phyloP scores from a whole-genome alignment of 2,329 filamentous ascomycete genomes.

The Neonectria faginata region DNA sequence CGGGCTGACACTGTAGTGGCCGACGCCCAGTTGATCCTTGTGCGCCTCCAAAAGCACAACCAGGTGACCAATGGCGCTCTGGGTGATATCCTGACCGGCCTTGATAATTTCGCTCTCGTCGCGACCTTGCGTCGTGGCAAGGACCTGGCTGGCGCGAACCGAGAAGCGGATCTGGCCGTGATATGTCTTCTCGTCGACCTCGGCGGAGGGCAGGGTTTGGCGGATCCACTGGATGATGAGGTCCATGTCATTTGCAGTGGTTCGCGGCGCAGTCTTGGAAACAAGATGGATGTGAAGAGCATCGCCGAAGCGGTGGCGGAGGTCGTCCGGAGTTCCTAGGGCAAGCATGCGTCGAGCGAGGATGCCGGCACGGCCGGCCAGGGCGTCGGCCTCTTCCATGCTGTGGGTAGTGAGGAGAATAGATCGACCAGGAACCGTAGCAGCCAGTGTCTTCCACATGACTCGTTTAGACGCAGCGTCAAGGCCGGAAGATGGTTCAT shows the following conservation, averaged over 20 bases:
- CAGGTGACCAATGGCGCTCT: conserved; percentile 73
- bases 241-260: conserved; percentile 74
- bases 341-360: conserved; percentile 89
- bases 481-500: conserved; percentile 89
- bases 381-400: conserved; percentile 94
- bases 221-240: conserved; percentile 74
- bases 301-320: conserved; percentile 82
- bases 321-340: conserved; percentile 77
- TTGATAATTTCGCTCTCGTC: conserved; percentile 40
- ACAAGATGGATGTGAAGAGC: conserved; percentile 86
- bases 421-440: conserved; percentile 80
- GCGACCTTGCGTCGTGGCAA: conserved; percentile 40
- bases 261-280: conserved; percentile 79
- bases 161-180: conserved; percentile 91
- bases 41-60: conserved; percentile 80
- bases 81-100: conserved; percentile 45
- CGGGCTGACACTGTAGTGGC: conserved; percentile 88
- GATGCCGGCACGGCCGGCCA: conserved; percentile 87
- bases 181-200: conserved; percentile 78
- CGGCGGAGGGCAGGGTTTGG: conserved; percentile 70
- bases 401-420: conserved; percentile 91
- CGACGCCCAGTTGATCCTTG: conserved; percentile 75
- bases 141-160: conserved; percentile 66
- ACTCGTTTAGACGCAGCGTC: conserved; percentile 91
- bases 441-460: conserved; percentile 89